These are phyloP conservation scores for Aspergillus baeticus DNA, from an alignment of 495 filamentous ascomycete species.

Conservation along the genomic window DNA sequence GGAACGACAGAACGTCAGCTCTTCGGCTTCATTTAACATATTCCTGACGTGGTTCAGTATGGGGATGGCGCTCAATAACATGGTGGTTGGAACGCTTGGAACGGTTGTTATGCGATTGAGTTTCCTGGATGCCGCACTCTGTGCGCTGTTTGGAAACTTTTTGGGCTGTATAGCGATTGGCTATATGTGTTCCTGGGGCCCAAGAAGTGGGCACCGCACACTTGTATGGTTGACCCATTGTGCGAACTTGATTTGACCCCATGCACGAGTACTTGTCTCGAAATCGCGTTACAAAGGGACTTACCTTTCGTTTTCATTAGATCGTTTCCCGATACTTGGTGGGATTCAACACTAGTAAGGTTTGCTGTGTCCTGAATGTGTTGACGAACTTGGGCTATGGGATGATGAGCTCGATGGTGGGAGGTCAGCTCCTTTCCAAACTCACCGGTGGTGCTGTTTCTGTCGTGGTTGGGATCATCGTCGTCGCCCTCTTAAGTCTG, in stretches of 20 bases:
- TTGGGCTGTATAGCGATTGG: constrained; percentile 59
- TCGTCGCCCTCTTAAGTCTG: constrained; percentile 61
- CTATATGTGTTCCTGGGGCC: constrained; percentile 75
- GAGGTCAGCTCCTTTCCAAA: constrained; percentile 56
- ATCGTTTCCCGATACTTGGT: constrained; percentile 71
- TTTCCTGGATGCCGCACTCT: constrained; percentile 65
- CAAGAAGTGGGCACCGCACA: constrained; percentile 67
- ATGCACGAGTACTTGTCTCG: too few species aligned
- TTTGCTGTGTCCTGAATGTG: constrained; percentile 66
- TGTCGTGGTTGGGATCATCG: constrained; percentile 67
- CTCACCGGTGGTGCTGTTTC: constrained; percentile 57
- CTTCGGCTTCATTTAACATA: constrained; percentile 54
- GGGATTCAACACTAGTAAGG: constrained; percentile 75
- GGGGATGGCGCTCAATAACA: constrained; percentile 71
- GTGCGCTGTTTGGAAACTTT: constrained; percentile 61
- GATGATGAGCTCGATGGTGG: constrained; percentile 58
- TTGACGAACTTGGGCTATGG: constrained; percentile 69
- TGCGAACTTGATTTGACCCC: neutral
- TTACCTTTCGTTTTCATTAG: constrained; percentile 30
- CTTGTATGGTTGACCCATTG: constrained; percentile 48
- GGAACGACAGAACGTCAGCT: constrained; percentile 41
- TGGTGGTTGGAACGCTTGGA: constrained; percentile 67
- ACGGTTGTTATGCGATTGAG: constrained; percentile 62
- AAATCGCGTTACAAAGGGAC: constrained; percentile 1
- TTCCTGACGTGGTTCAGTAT: constrained; percentile 71